Percentiles rank a stretch among this genome's conserved stretches.
Conservation (phyloP, 306 rosid species). For the Rosa multiflora region DNA sequence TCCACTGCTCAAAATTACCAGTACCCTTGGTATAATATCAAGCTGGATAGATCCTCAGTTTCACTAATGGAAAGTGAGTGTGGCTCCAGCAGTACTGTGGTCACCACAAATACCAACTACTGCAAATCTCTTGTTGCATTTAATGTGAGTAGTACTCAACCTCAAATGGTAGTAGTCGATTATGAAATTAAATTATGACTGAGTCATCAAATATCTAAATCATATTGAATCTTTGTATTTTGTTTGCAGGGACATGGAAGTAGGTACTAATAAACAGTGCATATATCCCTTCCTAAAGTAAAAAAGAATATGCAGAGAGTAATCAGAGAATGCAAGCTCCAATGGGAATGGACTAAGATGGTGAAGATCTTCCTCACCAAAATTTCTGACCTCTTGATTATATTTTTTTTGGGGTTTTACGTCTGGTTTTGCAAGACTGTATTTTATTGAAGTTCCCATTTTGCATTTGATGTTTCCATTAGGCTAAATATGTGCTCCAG, state of each 20-base stretch:
- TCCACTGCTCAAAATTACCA: constrained; percentile 57
- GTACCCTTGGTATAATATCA: constrained; percentile 67
- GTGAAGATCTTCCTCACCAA: constrained; percentile 26
- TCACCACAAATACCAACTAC: constrained; percentile 66
- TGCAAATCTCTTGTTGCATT: constrained; percentile 68
- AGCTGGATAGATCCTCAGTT: constrained; percentile 71
- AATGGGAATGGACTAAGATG: background rate
- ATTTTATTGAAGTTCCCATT: constrained; percentile 23
- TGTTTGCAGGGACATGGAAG: constrained; percentile 61
- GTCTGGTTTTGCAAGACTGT: constrained; percentile 26
- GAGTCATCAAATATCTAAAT: background rate
- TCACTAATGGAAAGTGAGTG: constrained; percentile 85
- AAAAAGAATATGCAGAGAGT: constrained; percentile 8
- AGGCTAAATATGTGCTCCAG: background rate
- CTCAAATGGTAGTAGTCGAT: background rate
- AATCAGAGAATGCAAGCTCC: background rate
- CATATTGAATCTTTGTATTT: constrained; percentile 11
- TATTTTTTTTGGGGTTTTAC: background rate
- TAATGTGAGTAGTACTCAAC: constrained; percentile 53
- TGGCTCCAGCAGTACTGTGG: constrained; percentile 74
- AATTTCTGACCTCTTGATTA: constrained; percentile 11
- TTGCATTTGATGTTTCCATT: constrained; percentile 5
- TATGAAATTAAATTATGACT: background rate
- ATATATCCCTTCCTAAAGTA: background rate
- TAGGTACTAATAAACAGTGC: constrained; percentile 38